Percentiles rank a stretch among this genome's conserved stretches.
Conservation (phyloP, 2,329 filamentous ascomycete genomes). For the Pseudophaeomoniella oleicola region DNA sequence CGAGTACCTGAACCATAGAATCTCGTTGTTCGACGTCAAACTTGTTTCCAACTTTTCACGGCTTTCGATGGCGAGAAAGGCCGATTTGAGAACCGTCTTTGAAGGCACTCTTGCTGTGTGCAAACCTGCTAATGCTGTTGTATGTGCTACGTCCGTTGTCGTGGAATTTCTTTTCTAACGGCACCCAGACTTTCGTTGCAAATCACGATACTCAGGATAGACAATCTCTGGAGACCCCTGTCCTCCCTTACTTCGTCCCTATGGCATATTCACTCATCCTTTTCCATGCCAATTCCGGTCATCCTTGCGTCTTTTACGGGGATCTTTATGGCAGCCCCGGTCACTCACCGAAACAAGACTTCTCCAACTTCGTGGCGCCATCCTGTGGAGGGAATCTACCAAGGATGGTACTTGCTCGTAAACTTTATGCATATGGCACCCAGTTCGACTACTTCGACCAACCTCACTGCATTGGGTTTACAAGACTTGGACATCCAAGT, state of each 20-base stretch:
- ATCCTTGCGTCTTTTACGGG: conserved; percentile 57
- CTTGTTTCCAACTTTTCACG: conserved; percentile 53
- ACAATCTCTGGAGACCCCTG: conserved; percentile 47
- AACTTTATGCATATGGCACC: conserved; percentile 51
- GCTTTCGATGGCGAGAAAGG: conserved; percentile 37
- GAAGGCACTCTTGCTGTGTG: conserved; percentile 42
- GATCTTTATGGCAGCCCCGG: conserved; percentile 50
- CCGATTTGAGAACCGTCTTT: conserved; percentile 51
- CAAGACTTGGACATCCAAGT: conserved; percentile 26
- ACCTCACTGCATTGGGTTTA: conserved; percentile 46
- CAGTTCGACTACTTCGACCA: conserved; percentile 51
- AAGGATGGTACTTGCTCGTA: conserved; percentile 45
- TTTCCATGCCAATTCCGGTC: conserved; percentile 41
- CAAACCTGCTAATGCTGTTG: conserved; percentile 42
- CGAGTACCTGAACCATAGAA: conserved; percentile 41
- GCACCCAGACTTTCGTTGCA: conserved; percentile 45
- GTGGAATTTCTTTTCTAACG: not conserved
- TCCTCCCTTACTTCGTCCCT: conserved; percentile 54
- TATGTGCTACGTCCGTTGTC: conserved; percentile 18
- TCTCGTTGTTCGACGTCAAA: conserved; percentile 52
- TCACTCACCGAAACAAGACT: conserved; percentile 34
- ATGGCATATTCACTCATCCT: conserved; percentile 60
- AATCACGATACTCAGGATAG: conserved; percentile 60
- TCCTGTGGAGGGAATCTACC: conserved; percentile 41
- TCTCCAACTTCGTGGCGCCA: conserved; percentile 31